Percentiles rank a stretch among this genome's conserved stretches.
Conservation (phyloP, 2,329 filamentous ascomycete genomes). For the Emericellopsis cladophorae region DNA sequence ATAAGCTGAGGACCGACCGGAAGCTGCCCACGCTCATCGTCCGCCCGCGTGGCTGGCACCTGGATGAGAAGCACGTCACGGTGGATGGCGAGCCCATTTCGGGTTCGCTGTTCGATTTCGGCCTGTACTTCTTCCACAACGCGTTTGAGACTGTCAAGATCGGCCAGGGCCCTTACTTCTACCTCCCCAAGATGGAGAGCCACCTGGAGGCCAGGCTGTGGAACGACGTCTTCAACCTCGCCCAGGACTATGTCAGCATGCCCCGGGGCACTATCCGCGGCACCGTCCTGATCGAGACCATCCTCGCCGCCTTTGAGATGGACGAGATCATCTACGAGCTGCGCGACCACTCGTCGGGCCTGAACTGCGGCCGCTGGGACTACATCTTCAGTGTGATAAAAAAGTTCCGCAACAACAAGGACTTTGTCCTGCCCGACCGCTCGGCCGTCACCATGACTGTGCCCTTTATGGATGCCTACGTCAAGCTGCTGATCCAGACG, state of each 20-base stretch:
- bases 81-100: constrained; percentile 82
- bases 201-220: constrained; percentile 82
- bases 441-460: constrained; percentile 80
- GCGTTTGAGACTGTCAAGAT: constrained; percentile 66
- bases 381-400: constrained; percentile 96
- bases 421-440: constrained; percentile 80
- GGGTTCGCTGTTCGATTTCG: constrained; percentile 77
- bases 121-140: constrained; percentile 92
- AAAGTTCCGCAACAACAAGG: constrained; percentile 79
- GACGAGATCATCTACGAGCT: constrained; percentile 96
- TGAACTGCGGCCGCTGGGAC: constrained; percentile 90
- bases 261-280: constrained; percentile 72
- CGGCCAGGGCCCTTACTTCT: constrained; percentile 78
- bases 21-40: constrained; percentile 69
- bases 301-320: constrained; percentile 87
- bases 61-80: constrained; percentile 87
- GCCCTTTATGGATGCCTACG: constrained; percentile 85
- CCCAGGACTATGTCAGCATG: constrained; percentile 75
- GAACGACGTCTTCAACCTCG: constrained; percentile 87
- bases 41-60: constrained; percentile 78
- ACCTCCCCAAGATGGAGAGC: constrained; percentile 84
- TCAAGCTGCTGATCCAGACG: constrained; percentile 78
- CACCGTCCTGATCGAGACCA: constrained; percentile 85
- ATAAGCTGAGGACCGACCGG: constrained; percentile 80
- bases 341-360: constrained; percentile 73